phyloP scores from a whole-genome alignment of 208 protist genomes.

The Endotrypanum monterogeii region DNA sequence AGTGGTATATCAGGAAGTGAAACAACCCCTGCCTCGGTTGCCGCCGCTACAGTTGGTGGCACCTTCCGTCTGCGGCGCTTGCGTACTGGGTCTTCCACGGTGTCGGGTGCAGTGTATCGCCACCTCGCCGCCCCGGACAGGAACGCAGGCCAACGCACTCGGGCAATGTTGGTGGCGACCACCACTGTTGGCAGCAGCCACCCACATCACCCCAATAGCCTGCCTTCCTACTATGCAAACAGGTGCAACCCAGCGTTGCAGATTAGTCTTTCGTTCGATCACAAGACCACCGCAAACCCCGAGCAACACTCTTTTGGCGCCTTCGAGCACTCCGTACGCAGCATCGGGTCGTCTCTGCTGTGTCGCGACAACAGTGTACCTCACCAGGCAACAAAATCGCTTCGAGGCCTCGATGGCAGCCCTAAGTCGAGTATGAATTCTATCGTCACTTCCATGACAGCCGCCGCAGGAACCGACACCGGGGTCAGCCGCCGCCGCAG shows the following conservation, averaged over 20 bases:
- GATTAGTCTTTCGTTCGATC: constrained; percentile 33
- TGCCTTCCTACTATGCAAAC: constrained; percentile 18
- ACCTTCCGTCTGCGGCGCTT: constrained; percentile 1
- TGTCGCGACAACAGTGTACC: neutral
- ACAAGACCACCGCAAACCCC: constrained; percentile 35
- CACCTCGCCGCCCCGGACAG: neutral
- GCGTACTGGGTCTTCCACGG: neutral
- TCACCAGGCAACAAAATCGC: constrained; percentile 8
- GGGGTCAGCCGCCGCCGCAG: neutral
- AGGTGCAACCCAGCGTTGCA: constrained; percentile 27
- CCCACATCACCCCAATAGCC: constrained; percentile 16
- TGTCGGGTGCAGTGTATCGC: neutral
- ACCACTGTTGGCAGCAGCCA: neutral
- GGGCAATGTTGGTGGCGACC: neutral
- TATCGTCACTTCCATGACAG: constrained; percentile 2
- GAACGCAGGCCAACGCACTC: neutral
- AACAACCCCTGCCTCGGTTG: neutral
- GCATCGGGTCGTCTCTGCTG: constrained; percentile 16
- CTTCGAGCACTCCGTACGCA: constrained; percentile 23
- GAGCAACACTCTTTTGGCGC: constrained; percentile 23
- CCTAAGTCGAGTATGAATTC: constrained; percentile 17
- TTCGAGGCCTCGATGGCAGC: constrained; percentile 11
- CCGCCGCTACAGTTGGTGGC: neutral
- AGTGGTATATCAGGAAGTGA: neutral
- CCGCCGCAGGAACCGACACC: constrained; percentile 4